Evolutionary conservation across 1,284 basidiomycete genomes (phyloP), one percentile per base, ranked within the genome.

Genomic region (Cryptococcus maquisensis): DNA sequence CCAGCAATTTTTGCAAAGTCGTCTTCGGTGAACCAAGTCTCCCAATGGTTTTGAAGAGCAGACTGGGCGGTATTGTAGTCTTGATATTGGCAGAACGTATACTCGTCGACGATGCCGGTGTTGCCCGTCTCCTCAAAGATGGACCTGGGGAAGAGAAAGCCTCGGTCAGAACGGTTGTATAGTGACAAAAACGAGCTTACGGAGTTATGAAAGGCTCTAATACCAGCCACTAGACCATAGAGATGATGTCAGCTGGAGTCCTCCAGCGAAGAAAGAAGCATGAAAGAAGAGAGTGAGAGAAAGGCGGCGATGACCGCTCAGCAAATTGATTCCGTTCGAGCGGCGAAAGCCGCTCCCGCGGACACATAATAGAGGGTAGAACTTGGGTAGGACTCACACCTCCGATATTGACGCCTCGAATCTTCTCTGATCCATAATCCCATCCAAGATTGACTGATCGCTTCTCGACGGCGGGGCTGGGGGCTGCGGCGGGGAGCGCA

Each of bases 1-100:
- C 71, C 88, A n/a, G 89, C 90, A 50, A 96, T 94, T 69, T 88
- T 79, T 23, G 86, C 86, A 65, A 96, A 86, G 73, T 95, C 92
- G 69, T 86, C 76, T 71, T 94, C 89, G 20, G 89, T 87, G 56
- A 91, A 85, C 67, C 69, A 76, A 3, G 69, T 65, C 51, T 76
- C 63, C 74, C 74, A 74, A 60, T 75, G 73, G n/a, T 59, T 48
- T 21, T 51, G 32, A 52, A 75, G 61, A 0, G 71, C 68, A 12
- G 53, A 28, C 9, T 47, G 39, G n/a, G 73, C 72, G 1, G 53
- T 57, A 43, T 57, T 62, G 13, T 68, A 66, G 51, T 75, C 70
- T 57, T 77, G 77, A 50, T 68, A 66, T 49, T 71, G 64, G 50
- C 71, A 65, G 54, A 78, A 93, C 0, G 93, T 95, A 79, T 82